Percentiles rank a stretch among this genome's conserved stretches.
Evolutionary conservation across 2,329 filamentous ascomycete species (phyloP).

Genomic region (Berkeleyomyces rouxiae): DNA sequence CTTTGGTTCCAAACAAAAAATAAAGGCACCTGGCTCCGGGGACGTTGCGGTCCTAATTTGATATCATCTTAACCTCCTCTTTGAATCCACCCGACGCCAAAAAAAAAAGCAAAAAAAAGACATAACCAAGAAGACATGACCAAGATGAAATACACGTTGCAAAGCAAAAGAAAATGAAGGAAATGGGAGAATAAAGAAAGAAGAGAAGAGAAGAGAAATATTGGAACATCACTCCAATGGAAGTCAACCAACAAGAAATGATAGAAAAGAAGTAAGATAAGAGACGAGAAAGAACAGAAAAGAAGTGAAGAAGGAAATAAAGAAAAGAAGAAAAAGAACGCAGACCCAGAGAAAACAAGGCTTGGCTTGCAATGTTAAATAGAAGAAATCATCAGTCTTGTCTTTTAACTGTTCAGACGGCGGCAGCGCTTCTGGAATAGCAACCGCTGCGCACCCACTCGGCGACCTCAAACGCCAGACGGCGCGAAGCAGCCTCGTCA

Average conservation of each 20-base stretch:
- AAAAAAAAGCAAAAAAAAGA: neutral
- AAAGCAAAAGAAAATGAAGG: no score
- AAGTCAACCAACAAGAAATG: neutral
- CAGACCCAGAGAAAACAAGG: neutral
- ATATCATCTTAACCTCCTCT: neutral
- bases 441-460: conserved; percentile 51
- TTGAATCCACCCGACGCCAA: neutral
- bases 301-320: neutral
- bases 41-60: neutral
- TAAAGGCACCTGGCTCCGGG: neutral
- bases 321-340: neutral
- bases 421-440: conserved; percentile 18
- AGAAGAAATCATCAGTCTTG: neutral
- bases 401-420: neutral
- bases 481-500: conserved; percentile 53
- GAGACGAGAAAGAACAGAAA: neutral
- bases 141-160: no score
- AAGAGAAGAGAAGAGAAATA: no score
- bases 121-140: no score
- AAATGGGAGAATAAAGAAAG: no score
- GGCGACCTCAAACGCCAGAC: conserved; percentile 72
- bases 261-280: neutral
- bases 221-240: neutral
- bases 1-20: neutral
- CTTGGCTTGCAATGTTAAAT: neutral